Base-by-base conservation (phyloP, 2,329 filamentous ascomycete species). In the Colletotrichum simmondsii region DNA sequence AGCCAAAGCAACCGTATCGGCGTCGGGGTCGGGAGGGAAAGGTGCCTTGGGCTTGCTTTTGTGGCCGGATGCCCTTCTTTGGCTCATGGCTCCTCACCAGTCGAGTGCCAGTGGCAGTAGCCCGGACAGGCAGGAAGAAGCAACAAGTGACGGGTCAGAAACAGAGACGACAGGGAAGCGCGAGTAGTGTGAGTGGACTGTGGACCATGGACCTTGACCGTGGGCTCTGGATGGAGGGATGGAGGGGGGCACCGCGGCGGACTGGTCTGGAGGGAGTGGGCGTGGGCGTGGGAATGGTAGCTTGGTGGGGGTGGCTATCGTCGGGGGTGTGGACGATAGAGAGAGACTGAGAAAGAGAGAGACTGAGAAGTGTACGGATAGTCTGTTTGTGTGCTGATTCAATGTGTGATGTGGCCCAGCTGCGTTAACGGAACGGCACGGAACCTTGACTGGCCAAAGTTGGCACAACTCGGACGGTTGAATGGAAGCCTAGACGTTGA, bases 1-100 rank as follows among this genome's bases (percentile, higher is more conserved):
- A 35, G 70, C 59, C 65, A 72, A 56, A 64, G 70, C 65, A 60
- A 69, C 65, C 32, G 67, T 71, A 62, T 71, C 68, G 61, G 71
- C 56, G 37, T 71, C 71, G 30, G 68, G 67, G 52, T 73, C 71
- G 32, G 49, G 54, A 61, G 54, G 67, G 30, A 73, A 71, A 22
- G 61, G 35, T 52, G 71, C 61, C 46, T 35, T 35, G 5, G 62
- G 61, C 32, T 73, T 73, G 71, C 68, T 73, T 67, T 73, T 73
- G 67, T 62, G 61, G 68, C 71, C 71, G 57, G 71, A n/a, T 22
- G 71, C 53, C 53, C 59, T 72, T 70, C 65, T 70, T 24, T 70
- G 70, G 49, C 65, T 72, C 70, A 72, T 72, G 70, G 54, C 53
- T 60, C 32, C 32, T 72, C 53, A 60, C 59, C 59, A 72, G 59